Conservation (phyloP, 768 basidiomycete genomes). For the Cytidiella melzeri region DNA sequence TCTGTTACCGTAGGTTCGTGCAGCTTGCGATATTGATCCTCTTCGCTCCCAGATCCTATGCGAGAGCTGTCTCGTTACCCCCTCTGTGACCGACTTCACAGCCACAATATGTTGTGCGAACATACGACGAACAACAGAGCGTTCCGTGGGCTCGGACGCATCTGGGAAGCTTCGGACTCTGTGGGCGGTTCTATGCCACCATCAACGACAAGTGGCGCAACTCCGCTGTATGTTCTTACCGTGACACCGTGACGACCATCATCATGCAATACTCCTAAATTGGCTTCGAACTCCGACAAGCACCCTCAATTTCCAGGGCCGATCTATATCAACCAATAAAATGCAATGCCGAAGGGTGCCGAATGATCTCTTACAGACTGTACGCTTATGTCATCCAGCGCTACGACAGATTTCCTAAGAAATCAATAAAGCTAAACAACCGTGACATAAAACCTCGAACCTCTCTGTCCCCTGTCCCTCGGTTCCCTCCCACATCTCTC, state of each 20-base stretch:
- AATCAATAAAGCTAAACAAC: conserved; percentile 14
- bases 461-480: background rate
- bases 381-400: conserved; percentile 8
- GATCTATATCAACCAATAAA: background rate
- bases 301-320: background rate
- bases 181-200: too few relatives aligned
- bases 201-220: background rate
- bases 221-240: background rate
- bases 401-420: background rate
- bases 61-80: too few relatives aligned
- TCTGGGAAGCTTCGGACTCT: too few relatives aligned
- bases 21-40: too few relatives aligned
- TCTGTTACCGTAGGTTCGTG: too few relatives aligned
- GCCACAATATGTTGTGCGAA: too few relatives aligned
- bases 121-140: too few relatives aligned
- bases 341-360: background rate
- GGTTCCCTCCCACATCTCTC: conserved; percentile 15
- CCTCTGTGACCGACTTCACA: too few relatives aligned
- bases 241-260: background rate
- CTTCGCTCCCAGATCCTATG: too few relatives aligned
- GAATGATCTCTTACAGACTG: background rate
- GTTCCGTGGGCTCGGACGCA: too few relatives aligned
- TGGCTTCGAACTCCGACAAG: background rate
- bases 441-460: conserved; percentile 6
- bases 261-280: background rate